Evolutionary conservation across 2,329 filamentous ascomycete species (phyloP), one percentile per base, ranked within the genome.

Genomic region (Dryadomyces quercus-mongolicae): DNA sequence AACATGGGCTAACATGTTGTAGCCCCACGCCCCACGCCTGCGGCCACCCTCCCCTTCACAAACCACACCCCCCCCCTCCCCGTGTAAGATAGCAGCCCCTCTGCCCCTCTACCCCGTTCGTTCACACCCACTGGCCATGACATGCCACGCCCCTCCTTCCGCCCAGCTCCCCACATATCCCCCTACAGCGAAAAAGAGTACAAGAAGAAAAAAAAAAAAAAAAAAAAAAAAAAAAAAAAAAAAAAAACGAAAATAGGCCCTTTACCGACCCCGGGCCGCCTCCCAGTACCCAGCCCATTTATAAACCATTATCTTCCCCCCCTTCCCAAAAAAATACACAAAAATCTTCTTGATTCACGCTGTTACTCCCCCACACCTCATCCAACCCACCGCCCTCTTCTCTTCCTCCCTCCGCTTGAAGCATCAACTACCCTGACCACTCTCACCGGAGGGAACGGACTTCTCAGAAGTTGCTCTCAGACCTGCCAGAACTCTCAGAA

Each of bases 211-310:
- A 50, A 31, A 49, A 20, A 44, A 55, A 47, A 34, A 49, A 56
- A 49, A 51, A 47, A 56, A 50, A 31, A 49, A 20, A 44, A 55
- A 47, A 34, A 49, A 20, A 53, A 36, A 46, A 48, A 54, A 52
- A 50, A 53, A 56, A 46, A 47, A 4, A 2, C 45, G 56, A 54
- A 57, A 54, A 45, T 20, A 51, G 34, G 36, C 54, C 49, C 55
- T 54, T 51, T 60, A 59, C 55, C 59, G 56, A 58, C 58, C 56
- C 53, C 51, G 49, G 55, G 55, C 51, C 46, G 45, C 51, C 47
- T 34, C 20, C 45, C 54, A 52, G 46, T 20, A 47, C 34, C 36
- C 54, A 40, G 47, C 18, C 57, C 58, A 55, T 61, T 61, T 61
- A 61, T 53, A 60, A 57, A 56, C 57, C 57, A 54, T 54, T 54